Evolutionary conservation across 2,329 filamentous ascomycete species (phyloP).

Genomic region (Arthrinium phaeospermum): DNA sequence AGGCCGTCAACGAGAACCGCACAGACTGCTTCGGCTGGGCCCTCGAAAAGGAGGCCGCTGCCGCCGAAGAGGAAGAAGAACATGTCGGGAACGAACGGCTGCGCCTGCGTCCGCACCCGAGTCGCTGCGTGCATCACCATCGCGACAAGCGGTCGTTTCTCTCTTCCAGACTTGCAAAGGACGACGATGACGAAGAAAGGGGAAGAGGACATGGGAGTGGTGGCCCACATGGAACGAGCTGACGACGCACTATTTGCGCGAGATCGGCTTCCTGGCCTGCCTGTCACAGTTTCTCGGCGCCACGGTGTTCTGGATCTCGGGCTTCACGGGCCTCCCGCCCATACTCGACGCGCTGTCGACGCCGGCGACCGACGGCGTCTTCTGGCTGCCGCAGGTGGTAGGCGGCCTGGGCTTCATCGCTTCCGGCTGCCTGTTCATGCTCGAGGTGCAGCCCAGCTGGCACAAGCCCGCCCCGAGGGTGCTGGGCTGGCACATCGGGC

Average conservation of each 20-base stretch:
- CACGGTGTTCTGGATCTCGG: constrained; percentile 68
- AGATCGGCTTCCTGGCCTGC: constrained; percentile 68
- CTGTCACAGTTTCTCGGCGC: constrained; percentile 61
- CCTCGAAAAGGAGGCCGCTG: constrained; percentile 50
- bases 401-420: constrained; percentile 68
- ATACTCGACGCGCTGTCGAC: constrained; percentile 56
- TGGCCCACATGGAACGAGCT: constrained; percentile 63
- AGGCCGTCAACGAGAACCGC: constrained; percentile 72
- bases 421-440: constrained; percentile 64
- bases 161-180: not conserved
- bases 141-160: not conserved
- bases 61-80: not conserved
- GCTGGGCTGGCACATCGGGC: constrained; percentile 71
- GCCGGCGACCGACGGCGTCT: constrained; percentile 57
- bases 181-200: not conserved
- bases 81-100: not conserved
- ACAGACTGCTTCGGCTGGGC: constrained; percentile 74
- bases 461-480: constrained; percentile 60
- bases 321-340: constrained; percentile 63
- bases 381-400: constrained; percentile 64
- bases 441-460: constrained; percentile 70
- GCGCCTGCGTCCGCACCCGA: not conserved
- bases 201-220: constrained; percentile 58
- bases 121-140: not conserved
- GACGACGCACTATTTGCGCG: constrained; percentile 63